These are phyloP conservation scores for Oenanthe javanica DNA, from an alignment of 140 eudicot genomes.

Conservation along the genomic window DNA sequence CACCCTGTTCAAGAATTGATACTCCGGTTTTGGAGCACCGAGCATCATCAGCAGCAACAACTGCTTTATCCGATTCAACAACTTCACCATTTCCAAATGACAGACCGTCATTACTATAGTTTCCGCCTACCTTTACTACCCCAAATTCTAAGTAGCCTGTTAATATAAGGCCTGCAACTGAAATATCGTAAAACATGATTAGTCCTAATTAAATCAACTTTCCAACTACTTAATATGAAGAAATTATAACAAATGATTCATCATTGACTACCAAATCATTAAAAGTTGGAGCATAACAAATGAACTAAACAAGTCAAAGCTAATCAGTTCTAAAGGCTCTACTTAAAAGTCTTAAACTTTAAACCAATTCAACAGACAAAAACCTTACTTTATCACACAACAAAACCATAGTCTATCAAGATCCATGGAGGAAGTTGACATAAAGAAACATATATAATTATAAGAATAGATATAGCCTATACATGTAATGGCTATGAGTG, in stretches of 20 bases:
- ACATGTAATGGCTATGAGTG: conserved; percentile 29
- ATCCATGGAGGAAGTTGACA: neutral
- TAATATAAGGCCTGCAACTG: conserved; percentile 28
- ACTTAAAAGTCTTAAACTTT: neutral
- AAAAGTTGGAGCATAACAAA: no score
- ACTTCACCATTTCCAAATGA: conserved; percentile 16
- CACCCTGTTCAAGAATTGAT: conserved; percentile 49
- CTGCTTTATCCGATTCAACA: conserved; percentile 56
- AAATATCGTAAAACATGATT: neutral
- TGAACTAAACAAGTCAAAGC: neutral
- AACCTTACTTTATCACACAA: no score
- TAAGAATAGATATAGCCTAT: conserved; percentile 5
- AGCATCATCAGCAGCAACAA: conserved; percentile 87
- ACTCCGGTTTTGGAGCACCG: conserved; percentile 77
- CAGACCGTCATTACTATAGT: conserved; percentile 5
- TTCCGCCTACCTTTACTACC: conserved; percentile 4
- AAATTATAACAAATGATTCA: neutral
- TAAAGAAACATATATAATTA: no score
- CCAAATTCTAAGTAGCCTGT: conserved; percentile 20
- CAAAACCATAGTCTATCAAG: neutral
- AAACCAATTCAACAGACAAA: no score
- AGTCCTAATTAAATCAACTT: neutral
- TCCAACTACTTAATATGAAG: neutral
- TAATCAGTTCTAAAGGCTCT: neutral
- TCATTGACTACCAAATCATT: neutral